Evolutionary conservation across 2,329 filamentous ascomycete species (phyloP).

Genomic region (Fusarium denticulatum): DNA sequence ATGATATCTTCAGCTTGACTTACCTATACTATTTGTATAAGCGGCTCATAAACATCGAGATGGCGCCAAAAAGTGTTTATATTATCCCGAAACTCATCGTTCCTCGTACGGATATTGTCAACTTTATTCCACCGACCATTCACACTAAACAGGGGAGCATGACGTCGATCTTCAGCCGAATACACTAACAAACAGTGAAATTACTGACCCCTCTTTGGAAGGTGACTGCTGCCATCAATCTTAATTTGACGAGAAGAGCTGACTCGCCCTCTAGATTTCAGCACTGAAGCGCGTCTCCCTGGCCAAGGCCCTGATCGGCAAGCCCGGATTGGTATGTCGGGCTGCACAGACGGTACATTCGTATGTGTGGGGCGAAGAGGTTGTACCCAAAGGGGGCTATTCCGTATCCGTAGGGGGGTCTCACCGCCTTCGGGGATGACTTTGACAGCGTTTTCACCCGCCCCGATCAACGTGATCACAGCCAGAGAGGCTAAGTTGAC

Average conservation of each 20-base stretch:
- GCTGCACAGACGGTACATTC: too few relatives aligned
- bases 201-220: constrained; percentile 22
- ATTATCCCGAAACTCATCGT: background rate
- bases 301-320: background rate
- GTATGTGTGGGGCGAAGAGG: too few relatives aligned
- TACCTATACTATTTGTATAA: background rate
- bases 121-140: background rate
- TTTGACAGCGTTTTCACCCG: too few relatives aligned
- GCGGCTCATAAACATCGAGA: background rate
- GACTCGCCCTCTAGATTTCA: constrained; percentile 17
- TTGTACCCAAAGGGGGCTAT: too few relatives aligned
- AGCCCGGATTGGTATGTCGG: too few relatives aligned
- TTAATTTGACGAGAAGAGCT: constrained; percentile 17
- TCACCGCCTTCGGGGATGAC: too few relatives aligned
- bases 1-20: background rate
- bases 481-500: too few relatives aligned
- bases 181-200: constrained; percentile 9
- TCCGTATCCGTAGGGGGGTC: too few relatives aligned
- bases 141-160: constrained; percentile 21
- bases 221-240: constrained; percentile 26
- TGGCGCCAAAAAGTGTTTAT: background rate
- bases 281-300: constrained; percentile 9
- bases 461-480: too few relatives aligned
- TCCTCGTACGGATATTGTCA: background rate
- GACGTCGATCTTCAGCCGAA: constrained; percentile 15